These are phyloP conservation scores for Chrysopogon serrulatus DNA, from an alignment of 176 grass and related monocot species.

Conservation along the genomic window DNA sequence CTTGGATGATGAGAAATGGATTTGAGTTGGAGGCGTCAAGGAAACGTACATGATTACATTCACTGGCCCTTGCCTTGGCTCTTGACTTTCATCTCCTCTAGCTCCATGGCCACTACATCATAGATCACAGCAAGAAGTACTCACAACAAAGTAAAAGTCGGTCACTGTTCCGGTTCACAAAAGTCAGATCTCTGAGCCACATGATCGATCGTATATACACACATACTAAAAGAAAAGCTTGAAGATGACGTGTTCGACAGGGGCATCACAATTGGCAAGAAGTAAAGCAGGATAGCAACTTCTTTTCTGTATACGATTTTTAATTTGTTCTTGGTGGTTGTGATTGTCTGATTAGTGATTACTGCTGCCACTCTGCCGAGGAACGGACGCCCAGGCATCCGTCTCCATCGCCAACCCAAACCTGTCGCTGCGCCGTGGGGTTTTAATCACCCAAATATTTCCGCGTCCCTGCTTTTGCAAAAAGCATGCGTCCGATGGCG, in stretches of 20 bases:
- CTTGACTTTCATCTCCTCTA: neutral
- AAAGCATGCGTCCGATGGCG: slow-evolving; percentile 13
- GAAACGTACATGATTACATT: neutral
- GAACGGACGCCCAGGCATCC: slow-evolving; percentile 1
- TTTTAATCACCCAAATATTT: neutral
- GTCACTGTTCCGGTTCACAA: slow-evolving; percentile 23
- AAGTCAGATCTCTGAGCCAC: slow-evolving; percentile 21
- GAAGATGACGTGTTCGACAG: slow-evolving; percentile 27
- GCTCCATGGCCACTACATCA: neutral
- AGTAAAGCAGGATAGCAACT: neutral
- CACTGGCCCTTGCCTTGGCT: slow-evolving; percentile 4
- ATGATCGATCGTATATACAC: slow-evolving; percentile 24
- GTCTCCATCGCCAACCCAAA: neutral
- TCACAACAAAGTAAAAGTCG: neutral
- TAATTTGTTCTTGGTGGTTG: slow-evolving; percentile 18
- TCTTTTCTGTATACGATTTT: slow-evolving; percentile 12
- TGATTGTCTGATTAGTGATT: slow-evolving; percentile 18
- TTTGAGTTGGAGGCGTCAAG: neutral
- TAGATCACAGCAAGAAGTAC: neutral
- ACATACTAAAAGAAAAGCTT: neutral
- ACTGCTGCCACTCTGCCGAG: slow-evolving; percentile 20
- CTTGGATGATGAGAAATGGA: neutral
- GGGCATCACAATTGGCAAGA: slow-evolving; percentile 21
- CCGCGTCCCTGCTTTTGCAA: neutral
- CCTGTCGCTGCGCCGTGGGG: neutral